Evolutionary conservation across 169 alveolate species (phyloP), one percentile per base, ranked within the genome.

Genomic region (Condylostoma magnum): DNA sequence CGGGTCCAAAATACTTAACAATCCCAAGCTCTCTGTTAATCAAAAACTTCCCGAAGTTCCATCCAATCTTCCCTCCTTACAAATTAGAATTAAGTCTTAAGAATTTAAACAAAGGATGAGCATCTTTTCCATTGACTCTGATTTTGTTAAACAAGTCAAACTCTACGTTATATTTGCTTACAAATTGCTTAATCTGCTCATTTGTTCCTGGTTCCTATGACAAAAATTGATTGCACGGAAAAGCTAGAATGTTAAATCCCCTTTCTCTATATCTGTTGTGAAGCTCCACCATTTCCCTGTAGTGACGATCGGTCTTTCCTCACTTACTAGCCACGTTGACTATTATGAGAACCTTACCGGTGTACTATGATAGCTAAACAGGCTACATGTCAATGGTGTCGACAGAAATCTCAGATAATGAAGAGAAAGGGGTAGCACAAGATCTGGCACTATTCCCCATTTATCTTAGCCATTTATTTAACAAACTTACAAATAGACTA

Each of bases 11-110:
- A 30, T 20, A 82, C 79, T 36, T 55, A 43, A 4, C n/a, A 6
- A 20, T 12, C 8, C 27, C 33, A 28, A 88, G 87, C 8, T 80
- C 46, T 22, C 53, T 41, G 34, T 80, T 63, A 10, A 85, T 79
- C 31, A 85, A 52, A 54, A 85, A 85, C 68, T 85, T 85, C 6
- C 77, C 83, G 51, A 85, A 85, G 48, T 80, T 85, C 92, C 89
- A 85, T 15, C 82, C 82, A 31, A 85, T 74, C 52, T 77, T 25
- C 28, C 77, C 63, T 6, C 74, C 80, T n/a, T 47, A 0, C 28
- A 77, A 55, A 6, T 60, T 74, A 34, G 83, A 58, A 72, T 84
- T 73, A 15, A 10, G 30, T 56, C 90, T 74, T 0, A 82, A 46
- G 67, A 22, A 87, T 55, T 69, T 69, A 48, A 48, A 87, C n/a